phyloP scores from a whole-genome alignment of 1,284 basidiomycete species.

The Rhodotorula mucilaginosa region DNA sequence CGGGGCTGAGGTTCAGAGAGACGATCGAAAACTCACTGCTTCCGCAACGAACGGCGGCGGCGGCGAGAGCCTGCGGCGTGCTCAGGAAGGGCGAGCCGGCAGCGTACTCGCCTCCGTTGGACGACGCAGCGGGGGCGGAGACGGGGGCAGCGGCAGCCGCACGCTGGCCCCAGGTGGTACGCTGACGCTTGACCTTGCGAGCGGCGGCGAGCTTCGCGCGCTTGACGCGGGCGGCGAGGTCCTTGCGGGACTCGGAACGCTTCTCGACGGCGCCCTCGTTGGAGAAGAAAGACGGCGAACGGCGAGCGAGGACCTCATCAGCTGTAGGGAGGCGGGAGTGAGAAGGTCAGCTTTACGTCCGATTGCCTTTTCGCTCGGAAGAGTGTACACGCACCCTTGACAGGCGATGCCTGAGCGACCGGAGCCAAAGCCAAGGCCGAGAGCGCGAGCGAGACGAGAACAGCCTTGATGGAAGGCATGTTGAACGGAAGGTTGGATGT shows the following conservation, averaged over 20 bases:
- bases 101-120: conserved; percentile 11
- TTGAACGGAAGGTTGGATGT: neutral
- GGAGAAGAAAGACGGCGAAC: conserved; percentile 12
- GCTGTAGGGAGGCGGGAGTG: neutral
- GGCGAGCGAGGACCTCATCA: conserved; percentile 7
- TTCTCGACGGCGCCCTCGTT: conserved; percentile 17
- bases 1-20: neutral
- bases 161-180: conserved; percentile 10
- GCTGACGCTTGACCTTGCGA: conserved; percentile 15
- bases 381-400: conserved; percentile 4
- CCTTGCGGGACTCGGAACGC: conserved; percentile 23
- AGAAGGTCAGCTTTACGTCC: neutral
- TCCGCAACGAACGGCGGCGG: conserved; percentile 16
- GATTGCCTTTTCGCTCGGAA: no score
- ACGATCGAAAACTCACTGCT: conserved; percentile 10
- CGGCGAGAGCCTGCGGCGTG: conserved; percentile 20
- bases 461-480: conserved; percentile 27
- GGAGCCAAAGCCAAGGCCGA: conserved; percentile 15
- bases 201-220: conserved; percentile 16
- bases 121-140: no score
- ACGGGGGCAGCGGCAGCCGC: neutral
- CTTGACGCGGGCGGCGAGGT: conserved; percentile 17
- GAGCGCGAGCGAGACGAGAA: conserved; percentile 20
- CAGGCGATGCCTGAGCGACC: conserved; percentile 8
- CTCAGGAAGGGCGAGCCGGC: conserved; percentile 16